Evolutionary conservation across 2,329 filamentous ascomycete species (phyloP).

Genomic region (Truncatella angustata): DNA sequence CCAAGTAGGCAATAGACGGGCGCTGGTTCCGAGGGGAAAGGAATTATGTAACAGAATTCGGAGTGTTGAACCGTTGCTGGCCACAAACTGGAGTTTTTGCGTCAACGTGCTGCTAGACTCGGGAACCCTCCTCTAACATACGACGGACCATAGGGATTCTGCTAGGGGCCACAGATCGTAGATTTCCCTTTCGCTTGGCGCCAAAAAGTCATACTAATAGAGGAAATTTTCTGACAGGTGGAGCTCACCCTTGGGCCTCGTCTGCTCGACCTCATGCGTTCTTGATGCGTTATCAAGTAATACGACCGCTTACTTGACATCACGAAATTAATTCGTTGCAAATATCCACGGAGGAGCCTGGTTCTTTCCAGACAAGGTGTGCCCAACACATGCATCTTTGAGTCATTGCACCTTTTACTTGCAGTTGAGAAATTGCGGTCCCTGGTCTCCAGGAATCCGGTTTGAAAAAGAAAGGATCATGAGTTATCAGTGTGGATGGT

Average conservation of each 20-base stretch:
- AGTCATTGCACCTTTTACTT: not conserved
- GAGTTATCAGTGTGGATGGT: not conserved
- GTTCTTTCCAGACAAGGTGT: not conserved
- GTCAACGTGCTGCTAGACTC: slow-evolving; percentile 1
- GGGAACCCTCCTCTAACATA: not conserved
- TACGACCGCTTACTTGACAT: slow-evolving; percentile 1
- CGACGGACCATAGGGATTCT: not conserved
- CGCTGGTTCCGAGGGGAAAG: not conserved
- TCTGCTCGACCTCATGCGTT: not conserved
- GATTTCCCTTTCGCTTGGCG: not conserved
- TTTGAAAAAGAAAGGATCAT: not conserved
- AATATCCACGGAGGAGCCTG: not conserved
- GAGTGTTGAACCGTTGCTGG: not conserved
- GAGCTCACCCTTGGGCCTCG: not conserved
- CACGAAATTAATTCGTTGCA: not conserved
- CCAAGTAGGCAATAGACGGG: not conserved
- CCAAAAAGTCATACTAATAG: not conserved
- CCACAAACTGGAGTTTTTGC: not conserved
- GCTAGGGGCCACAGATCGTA: not conserved
- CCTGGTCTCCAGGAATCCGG: not conserved
- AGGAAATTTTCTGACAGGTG: slow-evolving; percentile 4
- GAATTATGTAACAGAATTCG: not conserved
- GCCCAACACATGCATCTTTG: not conserved
- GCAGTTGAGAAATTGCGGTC: too few species aligned
- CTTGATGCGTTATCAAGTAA: slow-evolving; percentile 6